Conservation (phyloP, 805 yeast genomes). For the Suhomyces faveliae region DNA sequence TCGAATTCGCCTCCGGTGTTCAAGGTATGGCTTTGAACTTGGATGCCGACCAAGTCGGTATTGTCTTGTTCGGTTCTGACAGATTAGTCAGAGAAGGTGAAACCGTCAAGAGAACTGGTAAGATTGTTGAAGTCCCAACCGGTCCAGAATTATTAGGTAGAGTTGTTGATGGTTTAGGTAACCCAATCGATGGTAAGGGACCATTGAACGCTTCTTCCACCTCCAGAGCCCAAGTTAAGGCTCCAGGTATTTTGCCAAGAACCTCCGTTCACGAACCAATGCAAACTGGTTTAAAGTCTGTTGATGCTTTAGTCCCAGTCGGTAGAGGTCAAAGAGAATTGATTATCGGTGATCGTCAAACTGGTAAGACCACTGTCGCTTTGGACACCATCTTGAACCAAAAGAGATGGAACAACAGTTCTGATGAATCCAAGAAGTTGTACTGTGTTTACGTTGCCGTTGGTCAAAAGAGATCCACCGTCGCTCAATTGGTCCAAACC, state of each 20-base stretch:
- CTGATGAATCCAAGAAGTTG: slow-evolving; percentile 94
- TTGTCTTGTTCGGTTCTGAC: slow-evolving; percentile 99
- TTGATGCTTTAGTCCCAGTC: slow-evolving; percentile 97
- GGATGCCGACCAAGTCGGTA: slow-evolving; percentile 99
- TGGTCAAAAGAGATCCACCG: slow-evolving; percentile 99
- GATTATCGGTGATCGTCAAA: slow-evolving; percentile 99
- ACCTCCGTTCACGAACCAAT: slow-evolving; percentile 98
- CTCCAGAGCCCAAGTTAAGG: slow-evolving; percentile 97
- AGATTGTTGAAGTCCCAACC: slow-evolving; percentile 98
- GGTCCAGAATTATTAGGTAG: slow-evolving; percentile 98
- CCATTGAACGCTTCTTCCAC: slow-evolving; percentile 84
- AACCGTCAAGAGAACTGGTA: slow-evolving; percentile 99
- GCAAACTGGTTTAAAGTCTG: slow-evolving; percentile 99
- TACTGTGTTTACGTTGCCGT: slow-evolving; percentile 99
- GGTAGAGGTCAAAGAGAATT: slow-evolving; percentile 99
- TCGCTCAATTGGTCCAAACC: slow-evolving; percentile 98
- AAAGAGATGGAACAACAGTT: slow-evolving; percentile 96
- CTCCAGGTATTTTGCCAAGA: slow-evolving; percentile 99
- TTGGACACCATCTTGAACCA: slow-evolving; percentile 97
- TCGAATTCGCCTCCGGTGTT: slow-evolving; percentile 98
- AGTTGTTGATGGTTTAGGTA: slow-evolving; percentile 99
- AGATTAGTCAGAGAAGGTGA: slow-evolving; percentile 98
- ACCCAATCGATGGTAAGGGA: slow-evolving; percentile 99
- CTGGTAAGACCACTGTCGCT: slow-evolving; percentile 99
- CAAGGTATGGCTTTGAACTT: slow-evolving; percentile 99